Percentiles rank a stretch among this genome's conserved stretches.
Evolutionary conservation across 352 stramenopile genomes (phyloP).

Genomic region (Pythium rhizo-oryzae): DNA sequence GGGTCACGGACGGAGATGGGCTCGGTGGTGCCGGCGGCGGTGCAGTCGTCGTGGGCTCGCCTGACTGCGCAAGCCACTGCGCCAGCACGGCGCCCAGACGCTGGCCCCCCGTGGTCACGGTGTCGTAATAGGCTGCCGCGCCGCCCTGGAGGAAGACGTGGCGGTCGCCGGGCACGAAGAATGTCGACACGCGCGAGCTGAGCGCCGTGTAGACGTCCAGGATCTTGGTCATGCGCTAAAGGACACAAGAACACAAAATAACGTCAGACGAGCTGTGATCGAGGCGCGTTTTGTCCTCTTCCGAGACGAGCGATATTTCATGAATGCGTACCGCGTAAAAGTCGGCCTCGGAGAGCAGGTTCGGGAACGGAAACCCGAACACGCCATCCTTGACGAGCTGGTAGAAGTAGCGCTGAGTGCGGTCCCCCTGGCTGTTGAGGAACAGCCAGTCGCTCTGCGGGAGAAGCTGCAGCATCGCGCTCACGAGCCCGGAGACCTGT

Average conservation of each 20-base stretch:
- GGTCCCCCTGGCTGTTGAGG: slow-evolving; percentile 57
- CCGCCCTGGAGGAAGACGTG: slow-evolving; percentile 8
- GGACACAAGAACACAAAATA: too few species aligned
- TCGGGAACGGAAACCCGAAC: slow-evolving; percentile 50
- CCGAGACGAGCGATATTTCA: not conserved
- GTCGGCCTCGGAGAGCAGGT: slow-evolving; percentile 52
- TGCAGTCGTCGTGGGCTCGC: too few species aligned
- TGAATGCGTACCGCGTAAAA: slow-evolving; percentile 43
- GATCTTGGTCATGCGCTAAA: slow-evolving; percentile 24
- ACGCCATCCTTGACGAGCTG: slow-evolving; percentile 53
- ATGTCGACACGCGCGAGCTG: slow-evolving; percentile 39
- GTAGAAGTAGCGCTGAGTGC: slow-evolving; percentile 66
- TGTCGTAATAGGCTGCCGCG: not conserved
- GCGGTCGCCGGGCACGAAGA: slow-evolving; percentile 26
- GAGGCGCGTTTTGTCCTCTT: not conserved
- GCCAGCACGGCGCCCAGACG: not conserved
- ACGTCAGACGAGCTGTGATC: too few species aligned
- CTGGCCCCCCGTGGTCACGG: not conserved
- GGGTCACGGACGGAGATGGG: too few species aligned
- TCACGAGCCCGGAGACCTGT: not conserved
- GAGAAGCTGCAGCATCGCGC: slow-evolving; percentile 25
- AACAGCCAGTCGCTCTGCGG: slow-evolving; percentile 61
- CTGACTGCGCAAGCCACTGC: not conserved
- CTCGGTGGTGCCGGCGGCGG: too few species aligned
- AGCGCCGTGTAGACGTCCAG: slow-evolving; percentile 38